These are phyloP conservation scores for Calonectria crousiana DNA, from an alignment of 2,329 filamentous ascomycete genomes.

Conservation along the genomic window DNA sequence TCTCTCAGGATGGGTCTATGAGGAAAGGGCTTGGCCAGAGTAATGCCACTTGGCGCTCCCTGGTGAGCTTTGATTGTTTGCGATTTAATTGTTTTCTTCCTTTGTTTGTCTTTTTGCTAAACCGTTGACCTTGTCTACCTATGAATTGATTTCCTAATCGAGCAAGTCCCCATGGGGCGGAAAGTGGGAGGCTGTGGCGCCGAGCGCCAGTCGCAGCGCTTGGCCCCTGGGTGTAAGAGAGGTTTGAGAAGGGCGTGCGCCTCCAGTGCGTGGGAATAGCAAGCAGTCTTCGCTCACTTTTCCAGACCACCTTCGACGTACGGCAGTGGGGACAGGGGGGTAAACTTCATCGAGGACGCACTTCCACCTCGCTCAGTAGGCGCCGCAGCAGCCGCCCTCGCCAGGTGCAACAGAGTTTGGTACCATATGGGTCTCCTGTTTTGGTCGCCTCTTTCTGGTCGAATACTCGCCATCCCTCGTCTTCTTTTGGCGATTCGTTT, in stretches of 20 bases:
- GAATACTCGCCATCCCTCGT: conserved; percentile 5
- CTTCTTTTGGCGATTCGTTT: conserved; percentile 11
- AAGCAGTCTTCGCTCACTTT: not conserved
- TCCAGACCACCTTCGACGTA: conserved; percentile 10
- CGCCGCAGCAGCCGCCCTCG: conserved; percentile 27
- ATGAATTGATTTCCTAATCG: conserved; percentile 6
- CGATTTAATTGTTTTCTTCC: conserved; percentile 2
- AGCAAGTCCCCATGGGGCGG: conserved; percentile 20
- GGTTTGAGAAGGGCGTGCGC: not conserved
- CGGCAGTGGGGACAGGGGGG: not conserved
- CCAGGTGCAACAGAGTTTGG: conserved; percentile 39
- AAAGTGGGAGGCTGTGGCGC: conserved; percentile 11
- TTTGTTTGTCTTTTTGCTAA: not conserved
- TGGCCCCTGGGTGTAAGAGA: conserved; percentile 3
- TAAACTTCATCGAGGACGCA: conserved; percentile 6
- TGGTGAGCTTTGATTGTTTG: conserved; percentile 18
- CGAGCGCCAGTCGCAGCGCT: conserved; percentile 8
- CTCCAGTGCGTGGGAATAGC: not conserved
- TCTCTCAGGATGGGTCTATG: conserved; percentile 21
- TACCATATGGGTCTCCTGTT: conserved; percentile 31
- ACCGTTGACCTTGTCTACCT: not conserved
- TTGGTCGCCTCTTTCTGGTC: conserved; percentile 6
- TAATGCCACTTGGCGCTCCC: conserved; percentile 17
- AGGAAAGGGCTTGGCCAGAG: conserved; percentile 15
- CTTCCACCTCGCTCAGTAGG: conserved; percentile 1